Evolutionary conservation across 345 rosid species (phyloP).

Genomic region (thale cress (Arabidopsis thaliana)): TAIR10.1 NC_003070.9:11374001-11374500

Average conservation of each 20-base stretch:
- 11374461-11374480: conserved; percentile 44
- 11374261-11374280: conserved; percentile 39
- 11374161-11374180: conserved; percentile 25
- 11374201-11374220: conserved; percentile 39
- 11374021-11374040: conserved; percentile 14
- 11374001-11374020: too few relatives aligned
- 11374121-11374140: background rate
- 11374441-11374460: conserved; percentile 44
- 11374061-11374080: conserved; percentile 1
- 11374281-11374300: conserved; percentile 32
- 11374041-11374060: conserved; percentile 14
- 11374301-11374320: conserved; percentile 40
- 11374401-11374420: conserved; percentile 51
- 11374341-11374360: conserved; percentile 51
- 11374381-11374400: conserved; percentile 53
- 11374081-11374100: background rate
- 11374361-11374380: conserved; percentile 50
- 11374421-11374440: conserved; percentile 48
- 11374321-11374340: conserved; percentile 21
- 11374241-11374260: conserved; percentile 26
- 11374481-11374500: conserved; percentile 35
- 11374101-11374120: conserved; percentile 41
- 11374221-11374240: conserved; percentile 35
- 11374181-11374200: background rate
- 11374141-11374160: conserved; percentile 24